A percentile compares a stretch with the other conserved stretches of the same genome.
Conservation (phyloP, 78 protist genomes). For the Trichosphaerium sp. region DNA sequence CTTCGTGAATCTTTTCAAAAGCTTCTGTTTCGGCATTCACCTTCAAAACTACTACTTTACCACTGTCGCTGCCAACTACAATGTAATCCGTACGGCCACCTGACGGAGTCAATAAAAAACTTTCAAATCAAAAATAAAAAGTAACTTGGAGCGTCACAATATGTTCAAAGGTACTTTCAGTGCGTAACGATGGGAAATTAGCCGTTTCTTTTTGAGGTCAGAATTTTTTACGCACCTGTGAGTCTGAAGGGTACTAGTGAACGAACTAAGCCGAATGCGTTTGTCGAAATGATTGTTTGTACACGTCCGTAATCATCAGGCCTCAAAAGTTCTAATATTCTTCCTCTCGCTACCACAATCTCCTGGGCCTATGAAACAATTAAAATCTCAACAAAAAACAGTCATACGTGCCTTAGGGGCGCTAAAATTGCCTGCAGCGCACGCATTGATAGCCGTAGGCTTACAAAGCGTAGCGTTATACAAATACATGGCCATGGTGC, state of each 20-base stretch:
- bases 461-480: slow-evolving; percentile 73
- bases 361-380: neutral
- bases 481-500: too few relatives aligned
- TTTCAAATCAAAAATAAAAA: neutral
- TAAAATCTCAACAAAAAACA: neutral
- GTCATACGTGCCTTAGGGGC: slow-evolving; percentile 13
- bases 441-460: slow-evolving; percentile 57
- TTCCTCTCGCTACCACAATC: slow-evolving; percentile 9
- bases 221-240: slow-evolving; percentile 43
- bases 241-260: slow-evolving; percentile 76
- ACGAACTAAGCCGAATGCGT: slow-evolving; percentile 80
- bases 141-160: neutral
- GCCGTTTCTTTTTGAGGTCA: neutral
- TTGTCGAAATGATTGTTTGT: slow-evolving; percentile 40
- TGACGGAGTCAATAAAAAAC: neutral
- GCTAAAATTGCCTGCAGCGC: slow-evolving; percentile 74
- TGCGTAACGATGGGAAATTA: neutral
- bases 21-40: slow-evolving; percentile 26
- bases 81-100: slow-evolving; percentile 59
- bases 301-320: slow-evolving; percentile 66
- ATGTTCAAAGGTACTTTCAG: neutral
- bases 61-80: slow-evolving; percentile 88
- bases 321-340: slow-evolving; percentile 62
- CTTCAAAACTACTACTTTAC: slow-evolving; percentile 78
- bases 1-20: slow-evolving; percentile 75